Conservation (phyloP, 2,329 filamentous ascomycete species). For the Drechmeria coniospora region DNA sequence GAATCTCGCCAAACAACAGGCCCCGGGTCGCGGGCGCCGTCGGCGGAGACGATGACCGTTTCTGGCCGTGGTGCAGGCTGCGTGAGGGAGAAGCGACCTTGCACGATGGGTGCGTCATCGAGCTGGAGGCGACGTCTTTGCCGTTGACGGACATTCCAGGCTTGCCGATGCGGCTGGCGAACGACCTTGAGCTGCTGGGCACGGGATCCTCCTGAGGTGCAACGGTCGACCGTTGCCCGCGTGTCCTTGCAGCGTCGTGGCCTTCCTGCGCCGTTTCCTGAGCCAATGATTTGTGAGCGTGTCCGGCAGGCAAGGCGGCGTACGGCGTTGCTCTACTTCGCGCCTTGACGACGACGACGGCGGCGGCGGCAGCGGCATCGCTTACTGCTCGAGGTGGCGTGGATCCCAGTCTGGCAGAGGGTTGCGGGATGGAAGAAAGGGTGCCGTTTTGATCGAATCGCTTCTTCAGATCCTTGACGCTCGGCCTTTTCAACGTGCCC, state of each 20-base stretch:
- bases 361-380: conserved; percentile 18
- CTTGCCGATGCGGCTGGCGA: conserved; percentile 43
- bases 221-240: conserved; percentile 30
- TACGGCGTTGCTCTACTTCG: conserved; percentile 27
- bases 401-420: conserved; percentile 17
- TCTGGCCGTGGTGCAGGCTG: conserved; percentile 8
- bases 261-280: conserved; percentile 1
- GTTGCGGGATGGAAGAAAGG: conserved; percentile 17
- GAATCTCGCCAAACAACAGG: conserved; percentile 62
- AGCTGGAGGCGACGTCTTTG: conserved; percentile 19
- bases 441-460: conserved; percentile 54
- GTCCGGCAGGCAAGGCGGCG: conserved; percentile 19
- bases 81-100: conserved; percentile 19
- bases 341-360: conserved; percentile 17
- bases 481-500: conserved; percentile 32
- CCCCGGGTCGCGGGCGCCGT: conserved; percentile 24
- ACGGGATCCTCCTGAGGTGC: conserved; percentile 33
- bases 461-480: conserved; percentile 66
- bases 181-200: conserved; percentile 40
- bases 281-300: conserved; percentile 4
- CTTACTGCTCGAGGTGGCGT: conserved; percentile 15
- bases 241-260: conserved; percentile 10
- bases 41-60: conserved; percentile 17
- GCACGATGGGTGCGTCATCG: conserved; percentile 17
- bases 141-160: conserved; percentile 22